Evolutionary conservation across 2,329 filamentous ascomycete genomes (phyloP).

Genomic region (Pseudovirgaria hyperparasitica): DNA sequence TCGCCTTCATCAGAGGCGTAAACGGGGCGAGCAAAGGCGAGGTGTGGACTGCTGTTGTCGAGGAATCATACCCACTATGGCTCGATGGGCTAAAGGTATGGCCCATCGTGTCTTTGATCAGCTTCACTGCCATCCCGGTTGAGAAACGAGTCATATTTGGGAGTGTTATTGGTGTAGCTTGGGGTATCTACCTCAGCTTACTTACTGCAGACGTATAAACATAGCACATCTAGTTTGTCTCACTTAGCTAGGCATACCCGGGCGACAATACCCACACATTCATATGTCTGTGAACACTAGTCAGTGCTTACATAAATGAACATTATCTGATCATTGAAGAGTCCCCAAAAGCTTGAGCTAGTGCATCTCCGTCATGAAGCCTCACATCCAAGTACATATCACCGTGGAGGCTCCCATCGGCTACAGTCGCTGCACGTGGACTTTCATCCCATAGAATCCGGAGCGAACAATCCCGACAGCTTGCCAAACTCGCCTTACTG

Average conservation of each 20-base stretch:
- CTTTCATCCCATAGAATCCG: too few relatives aligned
- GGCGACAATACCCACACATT: not conserved
- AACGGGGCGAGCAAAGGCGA: conserved; percentile 11
- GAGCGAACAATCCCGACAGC: too few relatives aligned
- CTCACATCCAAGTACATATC: too few relatives aligned
- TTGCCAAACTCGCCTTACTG: too few relatives aligned
- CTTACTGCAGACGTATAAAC: too few relatives aligned
- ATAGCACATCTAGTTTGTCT: not conserved
- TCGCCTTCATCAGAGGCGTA: conserved; percentile 43
- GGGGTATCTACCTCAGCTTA: conserved; percentile 65
- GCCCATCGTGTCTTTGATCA: conserved; percentile 56
- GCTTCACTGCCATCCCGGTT: conserved; percentile 61
- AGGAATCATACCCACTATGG: conserved; percentile 44
- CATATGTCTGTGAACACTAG: not conserved
- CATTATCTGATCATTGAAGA: not conserved
- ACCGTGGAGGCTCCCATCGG: too few relatives aligned
- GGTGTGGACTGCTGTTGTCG: conserved; percentile 14
- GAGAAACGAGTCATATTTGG: conserved; percentile 58
- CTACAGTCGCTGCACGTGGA: too few relatives aligned
- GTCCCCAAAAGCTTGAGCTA: too few relatives aligned
- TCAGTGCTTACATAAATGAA: not conserved
- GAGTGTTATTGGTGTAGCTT: conserved; percentile 57
- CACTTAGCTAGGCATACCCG: not conserved
- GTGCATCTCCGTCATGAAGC: too few relatives aligned
- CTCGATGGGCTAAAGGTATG: conserved; percentile 60